Evolutionary conservation across 2,329 filamentous ascomycete genomes (phyloP).

Genomic region (Alternaria brassicae): DNA sequence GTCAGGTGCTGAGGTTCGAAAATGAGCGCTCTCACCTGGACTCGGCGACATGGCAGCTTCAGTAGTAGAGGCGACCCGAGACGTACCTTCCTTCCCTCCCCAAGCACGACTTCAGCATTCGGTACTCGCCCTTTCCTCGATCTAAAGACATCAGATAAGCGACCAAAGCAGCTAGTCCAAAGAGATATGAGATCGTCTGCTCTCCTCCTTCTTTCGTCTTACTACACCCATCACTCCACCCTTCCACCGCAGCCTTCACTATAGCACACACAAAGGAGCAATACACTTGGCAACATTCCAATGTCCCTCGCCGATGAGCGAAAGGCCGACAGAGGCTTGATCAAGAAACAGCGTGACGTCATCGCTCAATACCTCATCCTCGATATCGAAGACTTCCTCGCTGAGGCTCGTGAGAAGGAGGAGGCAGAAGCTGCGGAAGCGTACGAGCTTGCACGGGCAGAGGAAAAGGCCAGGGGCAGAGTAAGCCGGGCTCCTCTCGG

Average conservation of each 20-base stretch:
- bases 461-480: conserved; percentile 4
- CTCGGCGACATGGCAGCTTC: not conserved
- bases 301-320: conserved; percentile 1
- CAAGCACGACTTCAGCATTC: not conserved
- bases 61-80: not conserved
- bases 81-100: not conserved
- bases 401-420: not conserved
- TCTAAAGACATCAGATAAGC: not conserved
- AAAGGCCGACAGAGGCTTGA: conserved; percentile 1
- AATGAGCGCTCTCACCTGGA: not conserved
- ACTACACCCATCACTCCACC: not conserved
- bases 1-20: not conserved
- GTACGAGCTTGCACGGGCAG: not conserved
- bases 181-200: not conserved
- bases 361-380: conserved; percentile 11
- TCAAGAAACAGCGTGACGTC: conserved; percentile 6
- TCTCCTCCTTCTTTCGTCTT: not conserved
- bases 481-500: not conserved
- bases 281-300: not conserved
- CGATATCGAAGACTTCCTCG: conserved; percentile 10
- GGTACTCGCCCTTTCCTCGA: not conserved
- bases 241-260: not conserved
- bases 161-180: not conserved
- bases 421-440: conserved; percentile 2
- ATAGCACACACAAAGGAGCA: not conserved